These are phyloP conservation scores for Alternaria longipes DNA, from an alignment of 2,329 filamentous ascomycete species.

Conservation along the genomic window DNA sequence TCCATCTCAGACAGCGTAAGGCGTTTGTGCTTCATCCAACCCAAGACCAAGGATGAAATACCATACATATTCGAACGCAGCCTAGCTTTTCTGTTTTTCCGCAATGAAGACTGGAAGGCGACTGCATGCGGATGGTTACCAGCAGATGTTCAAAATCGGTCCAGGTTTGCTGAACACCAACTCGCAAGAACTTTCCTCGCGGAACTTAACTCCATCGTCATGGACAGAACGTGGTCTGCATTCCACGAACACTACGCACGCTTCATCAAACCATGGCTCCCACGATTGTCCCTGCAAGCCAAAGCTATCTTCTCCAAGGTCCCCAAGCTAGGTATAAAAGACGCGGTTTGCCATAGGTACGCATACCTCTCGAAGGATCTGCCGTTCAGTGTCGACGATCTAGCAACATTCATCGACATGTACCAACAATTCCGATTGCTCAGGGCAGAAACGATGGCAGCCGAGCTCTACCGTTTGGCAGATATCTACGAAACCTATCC, in stretches of 20 bases:
- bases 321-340: neutral
- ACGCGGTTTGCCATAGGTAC: neutral
- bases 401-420: slow-evolving; percentile 3
- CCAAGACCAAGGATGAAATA: neutral
- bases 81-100: neutral
- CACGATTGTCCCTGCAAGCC: neutral
- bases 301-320: neutral
- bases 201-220: neutral
- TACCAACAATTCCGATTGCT: slow-evolving; percentile 12
- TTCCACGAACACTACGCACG: neutral
- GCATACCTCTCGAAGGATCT: neutral
- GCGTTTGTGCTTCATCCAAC: slow-evolving; percentile 1
- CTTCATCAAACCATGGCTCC: neutral
- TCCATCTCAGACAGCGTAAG: slow-evolving; percentile 5
- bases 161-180: neutral
- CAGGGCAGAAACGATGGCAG: slow-evolving; percentile 12
- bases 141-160: neutral
- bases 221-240: neutral
- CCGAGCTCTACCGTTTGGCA: slow-evolving; percentile 10
- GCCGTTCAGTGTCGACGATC: neutral
- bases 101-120: neutral
- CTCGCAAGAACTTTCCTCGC: neutral
- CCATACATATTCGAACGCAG: neutral
- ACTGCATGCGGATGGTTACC: neutral
- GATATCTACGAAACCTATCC: slow-evolving; percentile 18